These are phyloP conservation scores for Kwoniella dejecticola DNA, from an alignment of 768 basidiomycete species.

Conservation along the genomic window DNA sequence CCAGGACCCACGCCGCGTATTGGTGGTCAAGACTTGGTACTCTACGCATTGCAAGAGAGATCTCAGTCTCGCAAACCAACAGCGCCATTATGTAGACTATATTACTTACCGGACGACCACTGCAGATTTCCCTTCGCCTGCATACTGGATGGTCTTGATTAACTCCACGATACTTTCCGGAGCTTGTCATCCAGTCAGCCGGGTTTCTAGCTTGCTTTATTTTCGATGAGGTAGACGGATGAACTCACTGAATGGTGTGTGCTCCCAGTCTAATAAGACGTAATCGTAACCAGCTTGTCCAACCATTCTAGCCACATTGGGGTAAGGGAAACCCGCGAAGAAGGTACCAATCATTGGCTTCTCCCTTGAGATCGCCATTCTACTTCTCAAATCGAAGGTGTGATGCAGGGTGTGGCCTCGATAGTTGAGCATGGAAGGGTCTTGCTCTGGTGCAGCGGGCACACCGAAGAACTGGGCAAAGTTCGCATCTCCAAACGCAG, in stretches of 20 bases:
- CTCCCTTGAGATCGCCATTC: conserved; percentile 6
- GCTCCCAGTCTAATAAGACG: conserved; percentile 17
- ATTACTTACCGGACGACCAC: conserved; percentile 9
- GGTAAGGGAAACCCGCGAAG: conserved; percentile 1
- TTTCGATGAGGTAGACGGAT: background rate
- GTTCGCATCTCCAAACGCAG: conserved; percentile 8
- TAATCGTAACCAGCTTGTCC: conserved; percentile 15
- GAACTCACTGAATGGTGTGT: conserved; percentile 15
- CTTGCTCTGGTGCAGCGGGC: conserved; percentile 14
- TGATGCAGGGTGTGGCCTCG: conserved; percentile 9
- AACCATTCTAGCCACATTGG: conserved; percentile 9
- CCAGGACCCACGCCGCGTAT: conserved; percentile 14
- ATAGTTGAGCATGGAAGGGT: conserved; percentile 19
- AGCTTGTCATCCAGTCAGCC: background rate
- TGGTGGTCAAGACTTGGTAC: conserved; percentile 16
- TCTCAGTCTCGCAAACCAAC: too few relatives aligned
- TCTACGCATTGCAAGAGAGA: background rate
- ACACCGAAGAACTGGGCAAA: conserved; percentile 10
- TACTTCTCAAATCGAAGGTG: conserved; percentile 8
- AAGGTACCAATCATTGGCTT: conserved; percentile 16
- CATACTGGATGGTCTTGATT: conserved; percentile 15
- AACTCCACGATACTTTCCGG: conserved; percentile 15
- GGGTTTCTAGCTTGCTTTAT: background rate
- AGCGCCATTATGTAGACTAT: too few relatives aligned
- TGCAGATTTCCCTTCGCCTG: conserved; percentile 15